Evolutionary conservation across 2,329 filamentous ascomycete genomes (phyloP), one percentile per base, ranked within the genome.

Genomic region (Fusarium hostae): DNA sequence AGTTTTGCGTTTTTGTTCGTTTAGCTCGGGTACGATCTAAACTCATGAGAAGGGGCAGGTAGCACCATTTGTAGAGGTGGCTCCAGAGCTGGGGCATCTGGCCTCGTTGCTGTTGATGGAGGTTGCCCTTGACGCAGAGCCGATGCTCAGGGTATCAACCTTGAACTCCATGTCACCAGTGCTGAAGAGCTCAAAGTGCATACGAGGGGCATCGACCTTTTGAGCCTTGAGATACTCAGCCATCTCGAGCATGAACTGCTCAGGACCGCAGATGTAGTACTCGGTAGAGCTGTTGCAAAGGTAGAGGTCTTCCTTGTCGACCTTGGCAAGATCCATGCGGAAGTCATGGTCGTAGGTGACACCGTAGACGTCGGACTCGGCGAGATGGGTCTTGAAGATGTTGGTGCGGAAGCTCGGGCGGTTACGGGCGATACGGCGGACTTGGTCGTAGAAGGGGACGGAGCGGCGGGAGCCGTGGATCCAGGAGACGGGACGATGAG

Each of bases 241-340:
- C 78, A 86, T 85, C 74, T 88, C 85, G 5, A 82, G 71, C 86
- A 88, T 88, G 71, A 88, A 88, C 66, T 83, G 81, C 78, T 87
- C 85, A 1, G 86, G 86, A 0, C 87, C 87, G 66, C 86, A 88
- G 54, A 88, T 82, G 70, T 81, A 88, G 74, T 88, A 89, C 78
- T 87, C 85, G 7, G 86, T 81, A 16, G 82, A 80, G 39, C 80
- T 78, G 69, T 86, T 82, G 58, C 76, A 69, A 5, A 88, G 79
- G 71, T 82, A 84, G 35, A 88, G 78, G 66, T 87, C 82, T 7
- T 83, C 81, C 16, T 78, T 76, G 26, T 80, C 78, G 20, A 88
- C 76, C 69, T 81, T 81, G 51, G 81, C 79, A 39, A 88, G 81
- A 68, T 88, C 86, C 60, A 87, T 63, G 32, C 77, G 73, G 57